These are phyloP conservation scores for Phytophthora chlamydospora DNA, from an alignment of 352 stramenopile genomes.

Conservation along the genomic window DNA sequence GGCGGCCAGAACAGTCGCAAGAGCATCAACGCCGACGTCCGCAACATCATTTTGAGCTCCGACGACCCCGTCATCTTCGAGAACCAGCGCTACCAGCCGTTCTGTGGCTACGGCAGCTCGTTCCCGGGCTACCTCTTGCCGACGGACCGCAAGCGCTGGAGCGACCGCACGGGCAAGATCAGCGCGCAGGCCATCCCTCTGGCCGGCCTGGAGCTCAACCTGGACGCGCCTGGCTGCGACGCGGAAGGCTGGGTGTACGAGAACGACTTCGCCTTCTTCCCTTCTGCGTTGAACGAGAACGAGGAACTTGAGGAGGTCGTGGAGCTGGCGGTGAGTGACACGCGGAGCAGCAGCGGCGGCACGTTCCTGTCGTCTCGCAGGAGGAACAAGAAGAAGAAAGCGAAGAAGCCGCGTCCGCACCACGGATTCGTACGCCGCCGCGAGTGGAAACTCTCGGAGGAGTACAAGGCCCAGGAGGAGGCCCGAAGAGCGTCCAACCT, in stretches of 20 bases:
- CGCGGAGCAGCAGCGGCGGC: conserved; percentile 21
- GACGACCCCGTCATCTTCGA: conserved; percentile 85
- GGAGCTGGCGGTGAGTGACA: conserved; percentile 20
- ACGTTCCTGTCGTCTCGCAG: conserved; percentile 35
- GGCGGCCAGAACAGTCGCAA: conserved; percentile 52
- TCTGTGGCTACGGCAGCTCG: conserved; percentile 82
- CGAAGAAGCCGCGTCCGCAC: conserved; percentile 53
- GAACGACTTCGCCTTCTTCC: conserved; percentile 85
- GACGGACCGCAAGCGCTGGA: conserved; percentile 85
- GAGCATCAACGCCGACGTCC: conserved; percentile 67
- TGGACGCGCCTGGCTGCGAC: conserved; percentile 65
- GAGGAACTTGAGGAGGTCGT: conserved; percentile 36
- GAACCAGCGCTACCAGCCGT: conserved; percentile 88
- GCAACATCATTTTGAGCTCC: conserved; percentile 69
- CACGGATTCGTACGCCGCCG: conserved; percentile 76
- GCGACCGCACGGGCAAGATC: conserved; percentile 77
- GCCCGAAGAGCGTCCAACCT: conserved; percentile 34
- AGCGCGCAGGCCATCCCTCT: conserved; percentile 76
- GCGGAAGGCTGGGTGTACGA: conserved; percentile 87
- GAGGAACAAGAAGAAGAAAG: conserved; percentile 52
- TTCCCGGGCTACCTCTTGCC: conserved; percentile 83
- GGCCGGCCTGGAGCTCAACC: conserved; percentile 69
- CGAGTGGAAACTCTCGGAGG: conserved; percentile 72
- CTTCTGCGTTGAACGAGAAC: conserved; percentile 45
- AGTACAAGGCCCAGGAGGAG: conserved; percentile 55